These are phyloP conservation scores for Groenewaldozyma sp. DNA, from an alignment of 1,139 yeast genomes.

Conservation along the genomic window DNA sequence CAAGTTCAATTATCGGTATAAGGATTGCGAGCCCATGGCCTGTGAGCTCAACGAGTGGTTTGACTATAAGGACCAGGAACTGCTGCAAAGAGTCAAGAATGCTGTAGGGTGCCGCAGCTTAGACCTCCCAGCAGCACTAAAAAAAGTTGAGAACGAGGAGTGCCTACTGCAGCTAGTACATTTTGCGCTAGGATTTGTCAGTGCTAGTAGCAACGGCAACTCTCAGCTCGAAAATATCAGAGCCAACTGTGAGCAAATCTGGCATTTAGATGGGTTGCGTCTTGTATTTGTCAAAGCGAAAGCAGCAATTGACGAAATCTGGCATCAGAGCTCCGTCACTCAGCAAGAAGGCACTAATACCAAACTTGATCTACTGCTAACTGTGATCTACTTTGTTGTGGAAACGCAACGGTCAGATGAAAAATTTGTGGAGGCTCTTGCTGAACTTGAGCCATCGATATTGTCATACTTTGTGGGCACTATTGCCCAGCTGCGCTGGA, in stretches of 20 bases:
- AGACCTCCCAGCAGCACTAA: neutral
- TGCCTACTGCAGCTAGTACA: neutral
- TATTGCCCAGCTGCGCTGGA: conserved; percentile 63
- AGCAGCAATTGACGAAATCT: neutral
- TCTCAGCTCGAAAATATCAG: conserved; percentile 35
- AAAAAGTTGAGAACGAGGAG: conserved; percentile 3
- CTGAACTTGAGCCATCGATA: conserved; percentile 29
- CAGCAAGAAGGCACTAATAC: conserved; percentile 13
- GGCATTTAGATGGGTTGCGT: conserved; percentile 17
- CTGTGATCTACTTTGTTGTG: conserved; percentile 45
- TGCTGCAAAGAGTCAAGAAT: conserved; percentile 19
- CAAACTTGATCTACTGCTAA: conserved; percentile 34
- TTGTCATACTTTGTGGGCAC: conserved; percentile 40
- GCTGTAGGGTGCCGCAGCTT: conserved; percentile 17
- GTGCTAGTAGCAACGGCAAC: conserved; percentile 28
- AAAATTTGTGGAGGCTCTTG: conserved; percentile 23
- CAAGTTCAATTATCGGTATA: conserved; percentile 22
- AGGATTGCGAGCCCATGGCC: conserved; percentile 18
- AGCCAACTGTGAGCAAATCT: conserved; percentile 22
- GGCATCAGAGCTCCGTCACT: neutral
- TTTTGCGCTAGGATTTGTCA: conserved; percentile 28
- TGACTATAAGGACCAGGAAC: conserved; percentile 21
- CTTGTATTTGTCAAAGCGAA: conserved; percentile 12
- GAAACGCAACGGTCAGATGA: conserved; percentile 27
- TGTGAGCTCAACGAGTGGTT: conserved; percentile 32